Evolutionary conservation across 1,284 basidiomycete genomes (phyloP).

Genomic region (Ustilago nuda): DNA sequence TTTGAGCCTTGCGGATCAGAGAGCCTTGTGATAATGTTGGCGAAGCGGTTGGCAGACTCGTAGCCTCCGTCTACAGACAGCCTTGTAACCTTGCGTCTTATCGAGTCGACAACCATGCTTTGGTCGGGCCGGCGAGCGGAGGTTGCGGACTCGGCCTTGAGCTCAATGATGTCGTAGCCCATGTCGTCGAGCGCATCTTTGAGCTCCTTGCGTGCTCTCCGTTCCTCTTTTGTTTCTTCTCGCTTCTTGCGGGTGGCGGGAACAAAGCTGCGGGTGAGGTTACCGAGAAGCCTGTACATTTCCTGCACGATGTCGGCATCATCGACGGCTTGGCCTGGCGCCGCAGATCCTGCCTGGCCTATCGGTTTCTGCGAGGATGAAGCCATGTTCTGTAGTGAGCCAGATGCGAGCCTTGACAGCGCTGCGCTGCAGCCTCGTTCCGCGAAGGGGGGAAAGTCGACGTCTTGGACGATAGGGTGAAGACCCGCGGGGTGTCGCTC

Average conservation of each 20-base stretch:
- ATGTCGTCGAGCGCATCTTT: slow-evolving; percentile 50
- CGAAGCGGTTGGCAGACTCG: slow-evolving; percentile 38
- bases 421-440: not conserved
- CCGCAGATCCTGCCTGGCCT: slow-evolving; percentile 11
- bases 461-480: not conserved
- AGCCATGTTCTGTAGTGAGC: not conserved
- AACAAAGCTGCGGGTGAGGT: slow-evolving; percentile 50
- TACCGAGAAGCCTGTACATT: slow-evolving; percentile 49
- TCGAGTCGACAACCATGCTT: slow-evolving; percentile 29
- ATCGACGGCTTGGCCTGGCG: slow-evolving; percentile 20
- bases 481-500: too few species aligned
- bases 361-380: slow-evolving; percentile 14
- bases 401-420: not conserved
- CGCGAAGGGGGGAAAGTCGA: not conserved
- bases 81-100: slow-evolving; percentile 40
- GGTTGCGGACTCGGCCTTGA: slow-evolving; percentile 32
- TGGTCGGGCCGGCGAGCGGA: slow-evolving; percentile 24
- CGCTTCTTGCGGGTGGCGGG: slow-evolving; percentile 51
- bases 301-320: slow-evolving; percentile 47
- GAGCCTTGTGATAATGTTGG: slow-evolving; percentile 36
- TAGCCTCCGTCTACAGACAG: slow-evolving; percentile 52
- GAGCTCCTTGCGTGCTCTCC: slow-evolving; percentile 42
- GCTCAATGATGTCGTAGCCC: slow-evolving; percentile 52
- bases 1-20: slow-evolving; percentile 22
- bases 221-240: slow-evolving; percentile 42